Conservation (phyloP, 768 basidiomycete species). For the Rossbeevera mucosa region DNA sequence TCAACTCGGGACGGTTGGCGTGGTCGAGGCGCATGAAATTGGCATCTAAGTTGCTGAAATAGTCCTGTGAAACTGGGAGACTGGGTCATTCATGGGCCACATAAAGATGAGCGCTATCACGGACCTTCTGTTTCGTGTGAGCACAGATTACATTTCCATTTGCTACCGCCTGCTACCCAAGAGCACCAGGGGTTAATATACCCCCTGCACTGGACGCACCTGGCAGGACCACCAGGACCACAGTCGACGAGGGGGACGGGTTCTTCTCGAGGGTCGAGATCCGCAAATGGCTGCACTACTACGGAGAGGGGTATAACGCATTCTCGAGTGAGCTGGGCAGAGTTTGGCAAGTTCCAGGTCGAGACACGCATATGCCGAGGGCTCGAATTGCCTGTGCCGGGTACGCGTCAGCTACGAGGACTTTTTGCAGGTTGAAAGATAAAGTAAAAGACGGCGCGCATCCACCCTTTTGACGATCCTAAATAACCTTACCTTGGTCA, state of each 20-base stretch:
- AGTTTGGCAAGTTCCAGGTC: constrained; percentile 83
- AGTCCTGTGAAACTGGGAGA: constrained; percentile 63
- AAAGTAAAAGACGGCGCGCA: background rate
- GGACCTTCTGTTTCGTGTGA: constrained; percentile 76
- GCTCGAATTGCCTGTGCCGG: constrained; percentile 69
- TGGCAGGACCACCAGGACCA: constrained; percentile 67
- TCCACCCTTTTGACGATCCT: background rate
- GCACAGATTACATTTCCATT: constrained; percentile 94
- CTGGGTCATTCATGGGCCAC: constrained; percentile 2
- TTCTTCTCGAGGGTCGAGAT: constrained; percentile 73
- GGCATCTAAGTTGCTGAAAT: constrained; percentile 80
- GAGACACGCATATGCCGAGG: constrained; percentile 88
- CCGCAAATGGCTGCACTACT: constrained; percentile 86
- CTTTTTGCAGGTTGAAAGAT: background rate
- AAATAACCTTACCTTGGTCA: constrained; percentile 66
- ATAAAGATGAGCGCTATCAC: constrained; percentile 20
- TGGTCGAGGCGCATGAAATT: constrained; percentile 79
- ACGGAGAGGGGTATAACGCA: constrained; percentile 83
- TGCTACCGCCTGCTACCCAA: constrained; percentile 77
- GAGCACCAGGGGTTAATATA: constrained; percentile 94
- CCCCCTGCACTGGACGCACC: constrained; percentile 79
- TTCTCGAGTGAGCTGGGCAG: constrained; percentile 71
- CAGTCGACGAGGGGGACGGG: constrained; percentile 73
- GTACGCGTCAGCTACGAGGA: constrained; percentile 13
- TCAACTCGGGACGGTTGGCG: constrained; percentile 76